Base-by-base conservation (phyloP, 345 rosid genomes). In the Carallia brachiata region DNA sequence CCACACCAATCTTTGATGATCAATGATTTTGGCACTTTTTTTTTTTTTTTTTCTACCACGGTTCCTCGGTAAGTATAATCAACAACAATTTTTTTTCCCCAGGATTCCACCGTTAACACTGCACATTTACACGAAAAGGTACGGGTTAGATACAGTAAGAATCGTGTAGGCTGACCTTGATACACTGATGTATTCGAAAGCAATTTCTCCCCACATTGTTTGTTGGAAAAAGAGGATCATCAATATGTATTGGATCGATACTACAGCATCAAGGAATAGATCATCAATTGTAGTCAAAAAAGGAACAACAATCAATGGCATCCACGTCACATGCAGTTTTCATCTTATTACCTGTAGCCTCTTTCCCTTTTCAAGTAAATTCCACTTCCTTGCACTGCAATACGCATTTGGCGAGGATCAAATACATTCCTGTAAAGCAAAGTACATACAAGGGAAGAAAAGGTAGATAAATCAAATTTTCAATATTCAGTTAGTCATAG, bases 181-280 rank as follows among this genome's bases (percentile, higher is more conserved):
- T 94, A 75, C 98, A 94, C 72, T 94, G 98, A 85, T 94, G 98
- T 85, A 94, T 88, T 17, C 98, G 88, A 63, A 94, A 94, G 81
- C 98, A 94, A 82, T 94, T 94, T 85, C 98, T 87, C 80, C 98
- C 98, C 50, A 94, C 90, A 74, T 94, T 91, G 80, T 94, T 94
- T 69, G 87, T 80, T 72, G 96, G 97, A 72, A 88, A 94, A 79
- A 90, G 92, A 54, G 97, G 98, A 75, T 94, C 97, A 53, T 94
- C 98, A 23, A 91, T 85, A 88, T 94, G 96, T 83, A 94, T 82
- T 47, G 98, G 98, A 84, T 93, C 97, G 56, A 93, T 91, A 77
- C 97, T 93, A 62, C 83, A 81, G 59, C 50, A 82, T 64, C 31
- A 72, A 61, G 75, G 58, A 65, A 63, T 47, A 57, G 36, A 77